Percentiles rank a stretch among this genome's conserved stretches.
Evolutionary conservation across 2,329 filamentous ascomycete genomes (phyloP).

Genomic region (Aspergillus sergii): DNA sequence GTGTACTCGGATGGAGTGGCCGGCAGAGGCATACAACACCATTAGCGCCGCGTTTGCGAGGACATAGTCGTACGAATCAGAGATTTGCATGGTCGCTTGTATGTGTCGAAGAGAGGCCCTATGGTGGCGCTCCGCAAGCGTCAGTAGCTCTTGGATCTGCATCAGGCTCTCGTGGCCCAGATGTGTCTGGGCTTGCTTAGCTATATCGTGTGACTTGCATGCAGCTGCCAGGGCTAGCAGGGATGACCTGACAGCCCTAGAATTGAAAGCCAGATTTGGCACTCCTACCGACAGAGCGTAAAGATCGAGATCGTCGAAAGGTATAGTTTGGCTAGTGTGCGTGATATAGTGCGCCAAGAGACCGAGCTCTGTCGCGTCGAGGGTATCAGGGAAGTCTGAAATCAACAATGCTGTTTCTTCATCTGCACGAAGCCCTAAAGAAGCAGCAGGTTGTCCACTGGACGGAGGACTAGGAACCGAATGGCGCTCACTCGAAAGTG

Average conservation of each 20-base stretch:
- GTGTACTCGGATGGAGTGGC: constrained; percentile 41
- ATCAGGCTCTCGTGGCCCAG: constrained; percentile 8
- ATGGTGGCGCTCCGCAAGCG: constrained; percentile 43
- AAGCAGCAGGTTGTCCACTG: constrained; percentile 4
- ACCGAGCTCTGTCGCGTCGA: constrained; percentile 35
- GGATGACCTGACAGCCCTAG: constrained; percentile 46
- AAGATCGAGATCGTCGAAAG: constrained; percentile 42
- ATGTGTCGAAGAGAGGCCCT: constrained; percentile 42
- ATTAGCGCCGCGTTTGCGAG: constrained; percentile 47
- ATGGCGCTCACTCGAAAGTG: constrained; percentile 11
- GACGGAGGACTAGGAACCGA: constrained; percentile 11
- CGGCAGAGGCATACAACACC: constrained; percentile 46
- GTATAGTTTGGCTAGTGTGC: constrained; percentile 43
- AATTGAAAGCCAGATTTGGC: constrained; percentile 46
- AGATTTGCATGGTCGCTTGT: constrained; percentile 34
- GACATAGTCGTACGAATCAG: constrained; percentile 37
- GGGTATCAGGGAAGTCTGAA: constrained; percentile 6
- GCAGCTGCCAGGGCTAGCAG: constrained; percentile 47
- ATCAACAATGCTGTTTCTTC: not conserved
- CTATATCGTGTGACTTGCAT: constrained; percentile 39
- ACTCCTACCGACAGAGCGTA: constrained; percentile 47
- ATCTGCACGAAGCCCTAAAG: constrained; percentile 2
- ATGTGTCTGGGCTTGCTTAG: constrained; percentile 4
- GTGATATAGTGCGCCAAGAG: constrained; percentile 47
- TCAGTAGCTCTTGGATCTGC: constrained; percentile 27